These are phyloP conservation scores for Phytophthora constricta DNA, from an alignment of 352 stramenopile genomes.

Conservation along the genomic window DNA sequence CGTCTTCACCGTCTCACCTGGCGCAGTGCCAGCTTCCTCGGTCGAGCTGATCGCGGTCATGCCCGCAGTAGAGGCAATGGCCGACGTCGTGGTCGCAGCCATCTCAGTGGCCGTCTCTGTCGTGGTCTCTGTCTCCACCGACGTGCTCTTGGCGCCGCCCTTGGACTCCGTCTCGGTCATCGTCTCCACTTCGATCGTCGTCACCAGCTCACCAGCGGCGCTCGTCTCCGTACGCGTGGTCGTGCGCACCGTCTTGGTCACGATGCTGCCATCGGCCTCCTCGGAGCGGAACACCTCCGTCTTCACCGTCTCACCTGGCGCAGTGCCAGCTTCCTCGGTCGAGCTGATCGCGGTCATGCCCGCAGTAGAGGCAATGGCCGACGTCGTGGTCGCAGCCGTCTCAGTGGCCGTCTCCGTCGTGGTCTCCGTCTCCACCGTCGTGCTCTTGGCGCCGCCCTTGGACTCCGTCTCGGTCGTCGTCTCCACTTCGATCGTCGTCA, in stretches of 20 bases:
- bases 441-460: slow-evolving; percentile 8
- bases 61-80: slow-evolving; percentile 1
- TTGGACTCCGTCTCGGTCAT: background rate
- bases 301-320: slow-evolving; percentile 9
- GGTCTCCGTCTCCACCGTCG: slow-evolving; percentile 9
- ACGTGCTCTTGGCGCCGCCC: slow-evolving; percentile 5
- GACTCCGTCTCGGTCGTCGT: slow-evolving; percentile 14
- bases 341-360: slow-evolving; percentile 9
- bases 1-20: slow-evolving; percentile 12
- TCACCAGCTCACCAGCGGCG: slow-evolving; percentile 2
- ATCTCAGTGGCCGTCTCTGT: slow-evolving; percentile 9
- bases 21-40: slow-evolving; percentile 6
- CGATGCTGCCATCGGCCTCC: slow-evolving; percentile 7
- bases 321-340: slow-evolving; percentile 4
- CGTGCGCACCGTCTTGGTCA: slow-evolving; percentile 10
- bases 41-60: slow-evolving; percentile 9
- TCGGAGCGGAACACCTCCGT: slow-evolving; percentile 12
- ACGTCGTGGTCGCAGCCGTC: slow-evolving; percentile 8
- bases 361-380: background rate
- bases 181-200: background rate
- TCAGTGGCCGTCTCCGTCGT: slow-evolving; percentile 3
- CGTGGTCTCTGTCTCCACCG: slow-evolving; percentile 8
- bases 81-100: slow-evolving; percentile 10
- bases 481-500: slow-evolving; percentile 6
- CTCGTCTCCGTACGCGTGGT: slow-evolving; percentile 6